Percentiles rank a stretch among this genome's conserved stretches.
Evolutionary conservation across 805 yeast species (phyloP).

Genomic region (Lipomyces chichibuensis): DNA sequence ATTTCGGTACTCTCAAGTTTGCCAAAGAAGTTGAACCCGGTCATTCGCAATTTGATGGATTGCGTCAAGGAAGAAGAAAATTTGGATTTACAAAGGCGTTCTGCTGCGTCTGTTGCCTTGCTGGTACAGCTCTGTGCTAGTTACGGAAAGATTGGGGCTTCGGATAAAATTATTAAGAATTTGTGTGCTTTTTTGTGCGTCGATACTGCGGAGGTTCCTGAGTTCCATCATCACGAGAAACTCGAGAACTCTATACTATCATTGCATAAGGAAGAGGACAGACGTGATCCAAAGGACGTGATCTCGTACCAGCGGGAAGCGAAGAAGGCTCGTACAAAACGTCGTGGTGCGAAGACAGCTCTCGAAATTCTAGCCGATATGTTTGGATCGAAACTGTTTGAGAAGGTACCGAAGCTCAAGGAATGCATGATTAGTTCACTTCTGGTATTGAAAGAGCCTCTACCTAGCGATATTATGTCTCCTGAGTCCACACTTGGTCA

Average conservation of each 20-base stretch:
- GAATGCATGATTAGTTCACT: constrained; percentile 70
- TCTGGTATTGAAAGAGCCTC: constrained; percentile 42
- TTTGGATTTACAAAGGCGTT: constrained; percentile 64
- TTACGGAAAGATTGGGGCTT: constrained; percentile 67
- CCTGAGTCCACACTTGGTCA: constrained; percentile 65
- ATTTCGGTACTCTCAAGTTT: constrained; percentile 55
- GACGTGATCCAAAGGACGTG: constrained; percentile 60
- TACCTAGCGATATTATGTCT: constrained; percentile 43
- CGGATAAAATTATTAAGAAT: constrained; percentile 87
- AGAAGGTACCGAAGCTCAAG: constrained; percentile 65
- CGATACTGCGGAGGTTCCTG: constrained; percentile 95
- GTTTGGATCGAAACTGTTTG: constrained; percentile 61
- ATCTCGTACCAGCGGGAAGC: constrained; percentile 64
- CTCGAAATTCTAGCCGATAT: constrained; percentile 59
- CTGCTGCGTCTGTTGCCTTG: constrained; percentile 69
- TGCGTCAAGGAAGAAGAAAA: constrained; percentile 78
- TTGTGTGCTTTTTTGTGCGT: constrained; percentile 92
- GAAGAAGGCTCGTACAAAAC: constrained; percentile 73
- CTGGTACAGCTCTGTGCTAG: constrained; percentile 63
- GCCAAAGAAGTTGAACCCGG: constrained; percentile 88
- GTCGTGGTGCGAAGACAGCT: constrained; percentile 80
- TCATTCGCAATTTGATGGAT: constrained; percentile 89
- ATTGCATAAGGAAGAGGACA: constrained; percentile 73
- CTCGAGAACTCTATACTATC: constrained; percentile 66
- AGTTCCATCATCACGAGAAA: constrained; percentile 67